phyloP scores from a whole-genome alignment of 108 stramenopile genomes.

The Mediolabrus comicus region DNA sequence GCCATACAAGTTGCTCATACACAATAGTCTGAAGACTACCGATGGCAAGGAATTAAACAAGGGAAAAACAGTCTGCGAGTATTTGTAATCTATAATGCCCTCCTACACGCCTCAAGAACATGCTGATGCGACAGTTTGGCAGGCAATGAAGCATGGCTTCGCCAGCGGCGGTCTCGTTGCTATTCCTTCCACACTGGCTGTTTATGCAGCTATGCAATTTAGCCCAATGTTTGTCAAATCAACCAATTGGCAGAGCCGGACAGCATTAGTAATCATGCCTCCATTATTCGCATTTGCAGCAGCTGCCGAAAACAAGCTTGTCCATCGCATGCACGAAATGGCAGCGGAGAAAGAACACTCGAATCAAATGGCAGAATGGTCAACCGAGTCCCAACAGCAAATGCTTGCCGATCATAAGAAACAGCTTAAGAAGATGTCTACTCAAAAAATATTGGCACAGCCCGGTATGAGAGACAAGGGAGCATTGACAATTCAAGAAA shows the following conservation, averaged over 20 bases:
- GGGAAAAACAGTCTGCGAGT: too few species aligned
- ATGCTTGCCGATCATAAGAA: slow-evolving; percentile 35
- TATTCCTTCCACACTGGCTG: slow-evolving; percentile 51
- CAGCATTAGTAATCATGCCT: slow-evolving; percentile 81
- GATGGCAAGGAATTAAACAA: too few species aligned
- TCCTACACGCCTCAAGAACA: slow-evolving; percentile 20
- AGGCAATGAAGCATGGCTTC: slow-evolving; percentile 63
- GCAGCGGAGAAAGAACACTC: slow-evolving; percentile 69
- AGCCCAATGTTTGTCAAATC: slow-evolving; percentile 44
- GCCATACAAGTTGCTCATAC: background rate
- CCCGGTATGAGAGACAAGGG: slow-evolving; percentile 21
- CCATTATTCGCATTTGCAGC: slow-evolving; percentile 73
- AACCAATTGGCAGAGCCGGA: slow-evolving; percentile 74
- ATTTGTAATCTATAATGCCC: background rate
- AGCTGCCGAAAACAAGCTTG: slow-evolving; percentile 60
- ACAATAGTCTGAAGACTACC: too few species aligned
- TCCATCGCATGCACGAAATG: slow-evolving; percentile 70
- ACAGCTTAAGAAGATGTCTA: slow-evolving; percentile 33
- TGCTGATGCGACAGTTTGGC: slow-evolving; percentile 51
- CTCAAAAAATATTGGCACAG: slow-evolving; percentile 34
- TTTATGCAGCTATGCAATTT: slow-evolving; percentile 44
- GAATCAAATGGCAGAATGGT: slow-evolving; percentile 66
- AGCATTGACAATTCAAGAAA: background rate
- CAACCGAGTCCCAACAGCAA: slow-evolving; percentile 37
- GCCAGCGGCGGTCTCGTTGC: slow-evolving; percentile 50